These are phyloP conservation scores for Paramarasmius palmivorus DNA, from an alignment of 1,284 basidiomycete species.

Conservation along the genomic window DNA sequence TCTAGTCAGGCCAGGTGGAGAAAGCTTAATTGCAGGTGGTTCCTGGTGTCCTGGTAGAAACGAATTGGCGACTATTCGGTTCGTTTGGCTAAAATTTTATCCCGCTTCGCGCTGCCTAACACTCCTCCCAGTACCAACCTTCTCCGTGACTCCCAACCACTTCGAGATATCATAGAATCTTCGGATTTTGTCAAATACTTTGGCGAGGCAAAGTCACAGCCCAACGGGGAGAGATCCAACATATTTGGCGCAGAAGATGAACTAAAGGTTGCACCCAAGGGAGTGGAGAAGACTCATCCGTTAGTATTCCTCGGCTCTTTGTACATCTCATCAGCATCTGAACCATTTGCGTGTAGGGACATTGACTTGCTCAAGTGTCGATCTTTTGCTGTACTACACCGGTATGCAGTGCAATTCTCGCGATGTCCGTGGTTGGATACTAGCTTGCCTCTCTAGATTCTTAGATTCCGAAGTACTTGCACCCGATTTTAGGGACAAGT, in stretches of 20 bases:
- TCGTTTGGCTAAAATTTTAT: constrained; percentile 15
- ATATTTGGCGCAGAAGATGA: constrained; percentile 83
- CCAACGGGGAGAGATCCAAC: constrained; percentile 64
- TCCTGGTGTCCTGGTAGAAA: constrained; percentile 83
- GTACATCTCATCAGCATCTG: background rate
- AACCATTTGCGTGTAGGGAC: constrained; percentile 50
- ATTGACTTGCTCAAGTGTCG: constrained; percentile 87
- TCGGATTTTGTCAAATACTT: constrained; percentile 74
- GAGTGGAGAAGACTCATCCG: constrained; percentile 80
- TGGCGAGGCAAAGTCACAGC: constrained; percentile 64
- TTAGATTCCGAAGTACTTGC: constrained; percentile 72
- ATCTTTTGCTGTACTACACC: constrained; percentile 69
- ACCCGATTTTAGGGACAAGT: constrained; percentile 63
- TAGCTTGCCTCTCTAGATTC: constrained; percentile 53
- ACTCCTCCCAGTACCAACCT: constrained; percentile 56
- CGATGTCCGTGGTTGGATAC: background rate
- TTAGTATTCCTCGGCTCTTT: constrained; percentile 27
- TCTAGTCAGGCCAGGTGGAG: constrained; percentile 68
- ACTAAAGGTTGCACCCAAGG: constrained; percentile 86
- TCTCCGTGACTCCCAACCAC: constrained; percentile 55
- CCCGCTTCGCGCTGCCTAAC: background rate
- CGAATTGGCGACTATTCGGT: constrained; percentile 77
- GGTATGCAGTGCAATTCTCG: constrained; percentile 41
- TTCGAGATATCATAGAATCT: constrained; percentile 66
- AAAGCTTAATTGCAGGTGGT: constrained; percentile 78